These are phyloP conservation scores for Fusarium praegraminearum DNA, from an alignment of 2,329 filamentous ascomycete genomes.

Conservation along the genomic window DNA sequence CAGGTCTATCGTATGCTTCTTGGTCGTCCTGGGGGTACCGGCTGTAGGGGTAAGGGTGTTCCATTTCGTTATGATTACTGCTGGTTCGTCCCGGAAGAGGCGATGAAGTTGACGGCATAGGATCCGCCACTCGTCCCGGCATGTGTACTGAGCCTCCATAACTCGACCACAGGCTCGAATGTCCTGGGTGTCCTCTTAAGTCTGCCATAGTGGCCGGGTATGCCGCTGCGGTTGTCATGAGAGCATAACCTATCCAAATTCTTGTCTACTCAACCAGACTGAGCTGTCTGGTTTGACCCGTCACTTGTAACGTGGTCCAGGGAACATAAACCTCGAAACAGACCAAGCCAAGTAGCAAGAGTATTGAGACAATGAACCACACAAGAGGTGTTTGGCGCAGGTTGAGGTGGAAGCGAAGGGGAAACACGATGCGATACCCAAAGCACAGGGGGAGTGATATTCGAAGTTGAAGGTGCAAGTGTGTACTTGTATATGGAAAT, in stretches of 20 bases:
- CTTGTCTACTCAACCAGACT: constrained; percentile 43
- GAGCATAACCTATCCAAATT: constrained; percentile 59
- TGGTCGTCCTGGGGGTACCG: constrained; percentile 68
- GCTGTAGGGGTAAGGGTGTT: constrained; percentile 65
- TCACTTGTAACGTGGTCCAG: constrained; percentile 40
- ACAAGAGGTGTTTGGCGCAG: constrained; percentile 28
- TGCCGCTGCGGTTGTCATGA: constrained; percentile 71
- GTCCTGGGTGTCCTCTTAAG: constrained; percentile 69
- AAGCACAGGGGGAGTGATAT: constrained; percentile 40
- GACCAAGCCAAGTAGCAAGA: constrained; percentile 13
- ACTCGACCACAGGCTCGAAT: constrained; percentile 69
- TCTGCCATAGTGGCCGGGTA: constrained; percentile 74
- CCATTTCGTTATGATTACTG: constrained; percentile 62
- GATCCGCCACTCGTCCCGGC: constrained; percentile 62
- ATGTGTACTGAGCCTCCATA: constrained; percentile 68
- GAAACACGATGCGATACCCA: constrained; percentile 26
- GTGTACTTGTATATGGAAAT: constrained; percentile 61
- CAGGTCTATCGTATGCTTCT: constrained; percentile 66
- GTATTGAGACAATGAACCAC: constrained; percentile 26
- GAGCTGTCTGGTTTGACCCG: constrained; percentile 42
- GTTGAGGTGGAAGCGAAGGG: constrained; percentile 32
- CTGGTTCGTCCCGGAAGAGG: constrained; percentile 64
- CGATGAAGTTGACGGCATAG: constrained; percentile 60
- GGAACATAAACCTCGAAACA: constrained; percentile 41
- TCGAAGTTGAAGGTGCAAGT: constrained; percentile 59